Percentiles rank a stretch among this genome's conserved stretches.
Evolutionary conservation across 768 basidiomycete genomes (phyloP).

Genomic region (Suillus subalutaceus): DNA sequence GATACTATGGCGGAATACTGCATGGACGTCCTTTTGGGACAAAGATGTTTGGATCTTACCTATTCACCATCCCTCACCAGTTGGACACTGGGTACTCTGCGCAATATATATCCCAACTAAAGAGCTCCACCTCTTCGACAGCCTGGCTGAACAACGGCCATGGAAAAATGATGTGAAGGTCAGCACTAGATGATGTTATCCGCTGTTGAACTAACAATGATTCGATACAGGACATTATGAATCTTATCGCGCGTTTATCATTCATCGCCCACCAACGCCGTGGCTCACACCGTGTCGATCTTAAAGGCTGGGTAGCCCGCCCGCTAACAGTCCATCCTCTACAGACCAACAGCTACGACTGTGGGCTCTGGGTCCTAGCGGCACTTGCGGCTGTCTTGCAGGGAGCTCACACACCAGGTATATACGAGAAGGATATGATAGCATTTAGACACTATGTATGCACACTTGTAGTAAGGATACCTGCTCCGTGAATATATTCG

Average conservation of each 20-base stretch:
- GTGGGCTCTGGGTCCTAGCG: constrained; percentile 30
- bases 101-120: constrained; percentile 10
- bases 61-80: constrained; percentile 26
- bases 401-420: constrained; percentile 14
- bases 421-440: constrained; percentile 18
- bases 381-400: constrained; percentile 20
- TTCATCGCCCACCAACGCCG: background rate
- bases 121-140: constrained; percentile 13
- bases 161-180: constrained; percentile 7
- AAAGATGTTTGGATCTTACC: constrained; percentile 39
- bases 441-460: constrained; percentile 13
- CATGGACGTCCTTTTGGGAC: constrained; percentile 27
- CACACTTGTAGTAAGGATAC: constrained; percentile 4
- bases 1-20: constrained; percentile 25
- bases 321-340: background rate
- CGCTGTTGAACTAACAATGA: too few relatives aligned
- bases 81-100: constrained; percentile 38
- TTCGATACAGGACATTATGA: too few relatives aligned
- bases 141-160: constrained; percentile 1
- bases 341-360: constrained; percentile 23
- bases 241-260: too few relatives aligned
- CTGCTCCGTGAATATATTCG: background rate
- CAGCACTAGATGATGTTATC: too few relatives aligned
- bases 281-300: background rate
- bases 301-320: constrained; percentile 2